These are phyloP conservation scores for Neurospora sp. DNA, from an alignment of 495 filamentous ascomycete species.

Conservation along the genomic window DNA sequence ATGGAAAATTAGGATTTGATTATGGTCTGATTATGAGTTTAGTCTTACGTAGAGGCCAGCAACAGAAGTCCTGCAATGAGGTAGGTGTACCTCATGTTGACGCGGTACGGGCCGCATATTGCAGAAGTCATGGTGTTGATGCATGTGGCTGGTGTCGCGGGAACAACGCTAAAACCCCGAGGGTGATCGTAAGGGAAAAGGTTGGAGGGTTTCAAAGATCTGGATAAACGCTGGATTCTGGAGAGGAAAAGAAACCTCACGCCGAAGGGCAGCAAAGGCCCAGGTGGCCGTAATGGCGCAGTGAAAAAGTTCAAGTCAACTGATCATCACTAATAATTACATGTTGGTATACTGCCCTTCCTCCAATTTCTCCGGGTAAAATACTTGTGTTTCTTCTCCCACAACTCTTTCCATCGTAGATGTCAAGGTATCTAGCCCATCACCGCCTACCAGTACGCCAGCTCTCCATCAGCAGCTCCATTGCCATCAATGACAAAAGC, in stretches of 20 bases:
- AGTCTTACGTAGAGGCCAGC: background rate
- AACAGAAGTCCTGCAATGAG: background rate
- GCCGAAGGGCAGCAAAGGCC: background rate
- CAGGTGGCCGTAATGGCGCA: background rate
- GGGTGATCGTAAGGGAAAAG: background rate
- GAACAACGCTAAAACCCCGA: background rate
- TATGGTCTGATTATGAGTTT: background rate
- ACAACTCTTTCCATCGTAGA: background rate
- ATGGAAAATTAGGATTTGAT: background rate
- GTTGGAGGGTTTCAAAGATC: background rate
- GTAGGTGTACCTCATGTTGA: background rate
- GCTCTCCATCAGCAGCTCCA: background rate
- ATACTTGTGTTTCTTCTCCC: background rate
- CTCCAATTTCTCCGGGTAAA: background rate
- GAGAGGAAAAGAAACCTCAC: background rate
- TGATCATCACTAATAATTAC: background rate
- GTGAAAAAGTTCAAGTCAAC: background rate
- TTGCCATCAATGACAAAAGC: background rate
- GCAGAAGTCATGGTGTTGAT: background rate
- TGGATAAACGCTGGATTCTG: background rate
- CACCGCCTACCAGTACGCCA: background rate
- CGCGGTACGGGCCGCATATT: background rate
- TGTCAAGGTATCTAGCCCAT: background rate
- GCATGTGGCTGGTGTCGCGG: background rate
- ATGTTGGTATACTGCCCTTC: background rate